Evolutionary conservation across 2,329 filamentous ascomycete genomes (phyloP), one percentile per base, ranked within the genome.

Genomic region (Aureobasidium vineae): DNA sequence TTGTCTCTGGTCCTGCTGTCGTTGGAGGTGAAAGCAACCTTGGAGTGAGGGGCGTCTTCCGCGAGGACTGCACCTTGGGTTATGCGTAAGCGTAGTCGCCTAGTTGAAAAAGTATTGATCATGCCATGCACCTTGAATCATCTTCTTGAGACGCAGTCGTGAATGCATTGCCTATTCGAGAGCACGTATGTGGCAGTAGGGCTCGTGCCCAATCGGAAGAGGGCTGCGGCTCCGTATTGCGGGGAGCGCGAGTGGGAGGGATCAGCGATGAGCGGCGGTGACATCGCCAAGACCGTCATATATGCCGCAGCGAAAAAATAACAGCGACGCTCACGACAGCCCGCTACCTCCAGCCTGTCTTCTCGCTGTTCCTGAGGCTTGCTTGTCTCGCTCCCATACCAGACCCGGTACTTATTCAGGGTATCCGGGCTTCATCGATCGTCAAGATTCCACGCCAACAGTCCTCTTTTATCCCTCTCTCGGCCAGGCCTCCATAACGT

Each of bases 401-500:
- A 85, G 87, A 87, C 87, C 90, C 90, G 90, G 89, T 93, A 93
- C 89, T 90, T 85, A 78, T 73, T 80, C 82, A 85, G 82, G 84
- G 89, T 92, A 93, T 96, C 90, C 90, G 90, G 86, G 85, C 88
- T 88, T 82, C 75, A 76, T 75, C 76, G 77, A 79, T 85, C 87
- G 87, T 83, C 92, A 97, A 84, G 81, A 97, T 97, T 96, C 88
- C 90, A 84, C 88, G 86, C 82, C 85, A 84, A 81, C 90, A 91
- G 86, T 86, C 88, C 82, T 90, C 91, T 81, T 88, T 90, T 79
- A 88, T 93, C 76, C 88, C 89, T 76, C 88, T 93, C 79, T 90
- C 89, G 80, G 88, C 89, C 78, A 88, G 91, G 79, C 93, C 94
- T 82, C 93, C 94, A 81, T 97, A 97, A 95, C 90, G 89, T 86